phyloP scores from a whole-genome alignment of 1,139 yeast genomes.

The Yamadazyma atmosphaerica region DNA sequence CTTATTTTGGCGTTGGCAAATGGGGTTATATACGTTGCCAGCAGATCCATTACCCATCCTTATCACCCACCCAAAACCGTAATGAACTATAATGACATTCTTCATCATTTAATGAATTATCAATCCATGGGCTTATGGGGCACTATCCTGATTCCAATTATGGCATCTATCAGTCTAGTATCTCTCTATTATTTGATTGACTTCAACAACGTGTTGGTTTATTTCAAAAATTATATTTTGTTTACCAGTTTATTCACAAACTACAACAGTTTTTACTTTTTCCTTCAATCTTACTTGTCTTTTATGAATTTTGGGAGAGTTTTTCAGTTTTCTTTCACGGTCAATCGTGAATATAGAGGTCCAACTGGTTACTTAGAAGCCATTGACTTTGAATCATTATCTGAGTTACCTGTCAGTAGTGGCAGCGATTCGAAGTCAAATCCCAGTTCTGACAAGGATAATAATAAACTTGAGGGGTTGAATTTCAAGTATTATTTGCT shows the following conservation, averaged over 20 bases:
- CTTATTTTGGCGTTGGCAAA: slow-evolving; percentile 1
- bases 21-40: neutral
- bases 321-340: slow-evolving; percentile 2
- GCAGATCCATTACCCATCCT: neutral
- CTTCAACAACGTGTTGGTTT: neutral
- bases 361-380: slow-evolving; percentile 11
- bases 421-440: neutral
- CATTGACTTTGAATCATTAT: slow-evolving; percentile 16
- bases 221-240: slow-evolving; percentile 4
- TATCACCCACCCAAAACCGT: neutral
- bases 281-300: neutral
- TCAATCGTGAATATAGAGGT: slow-evolving; percentile 4
- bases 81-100: slow-evolving; percentile 7
- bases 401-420: neutral
- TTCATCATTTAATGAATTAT: slow-evolving; percentile 3
- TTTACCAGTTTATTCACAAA: slow-evolving; percentile 4
- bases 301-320: neutral
- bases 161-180: slow-evolving; percentile 5
- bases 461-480: slow-evolving; percentile 5
- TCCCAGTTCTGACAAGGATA: neutral
- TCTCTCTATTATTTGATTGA: slow-evolving; percentile 6
- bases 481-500: slow-evolving; percentile 2
- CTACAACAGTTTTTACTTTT: neutral
- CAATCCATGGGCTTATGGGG: slow-evolving; percentile 3
- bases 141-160: slow-evolving; percentile 3